Base-by-base conservation (phyloP, 2,329 filamentous ascomycete species). In the Aphanoascus verrucosus region DNA sequence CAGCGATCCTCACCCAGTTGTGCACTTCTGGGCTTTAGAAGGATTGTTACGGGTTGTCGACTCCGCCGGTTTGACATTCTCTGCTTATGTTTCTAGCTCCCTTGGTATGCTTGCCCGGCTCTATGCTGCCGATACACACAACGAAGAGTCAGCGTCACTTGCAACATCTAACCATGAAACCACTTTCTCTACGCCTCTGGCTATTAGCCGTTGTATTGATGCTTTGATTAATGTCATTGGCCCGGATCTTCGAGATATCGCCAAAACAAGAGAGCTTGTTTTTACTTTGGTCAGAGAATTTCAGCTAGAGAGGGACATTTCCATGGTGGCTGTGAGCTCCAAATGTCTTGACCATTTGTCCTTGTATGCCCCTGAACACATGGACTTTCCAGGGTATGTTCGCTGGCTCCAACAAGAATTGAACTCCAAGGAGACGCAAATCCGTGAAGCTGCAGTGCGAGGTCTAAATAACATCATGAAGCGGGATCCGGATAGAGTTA, bases 171-270 rank as follows among this genome's bases (percentile, higher is more conserved):
- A 95, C 65, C 79, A 95, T 35, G 90, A 96, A 68, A 77, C 94
- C 61, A 88, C 93, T 53, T 76, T 90, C 20, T 84, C 88, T 5
- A 91, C 91, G 0, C 81, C 85, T 1, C 84, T 88, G 17, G 86
- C 89, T 1, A 84, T 97, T 57, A 85, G 87, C 32, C 83, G 88
- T 61, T 94, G 88, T 61, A 84, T 96, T 31, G 90, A 97, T 68
- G 93, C 90, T n/a, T 77, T 95, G 20, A 89, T 98, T 71, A 97
- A 97, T 61, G 93, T 98, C 8, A 78, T 98, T 9, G 93, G 93
- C 0, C 93, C 93, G 0, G 94, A 98, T 69, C 74, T 98, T 19
- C 93, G 97, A 68, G 93, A 97, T 63, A 82, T 93, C 59, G 82
- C 82, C 2, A 96, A 94, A 69, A 87, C 88, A n/a, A 78, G 93